Percentiles rank a stretch among this genome's conserved stretches.
Conservation (phyloP, 2,329 filamentous ascomycete genomes). For the Boeremia exigua region DNA sequence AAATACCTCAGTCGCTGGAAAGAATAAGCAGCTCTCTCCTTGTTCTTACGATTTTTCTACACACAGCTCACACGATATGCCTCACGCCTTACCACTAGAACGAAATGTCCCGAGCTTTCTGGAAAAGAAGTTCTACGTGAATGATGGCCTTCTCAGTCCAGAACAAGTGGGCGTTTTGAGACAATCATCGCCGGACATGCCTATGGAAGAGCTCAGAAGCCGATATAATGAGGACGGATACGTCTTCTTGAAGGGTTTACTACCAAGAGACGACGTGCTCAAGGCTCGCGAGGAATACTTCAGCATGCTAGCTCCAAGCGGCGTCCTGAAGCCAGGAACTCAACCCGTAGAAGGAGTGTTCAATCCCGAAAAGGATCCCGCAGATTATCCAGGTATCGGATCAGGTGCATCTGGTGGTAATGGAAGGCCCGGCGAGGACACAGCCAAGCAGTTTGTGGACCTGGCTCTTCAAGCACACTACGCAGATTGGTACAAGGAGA, state of each 20-base stretch:
- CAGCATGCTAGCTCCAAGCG: constrained; percentile 59
- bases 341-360: constrained; percentile 62
- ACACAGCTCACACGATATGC: constrained; percentile 29
- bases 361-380: constrained; percentile 50
- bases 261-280: constrained; percentile 61
- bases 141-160: constrained; percentile 55
- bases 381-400: constrained; percentile 61
- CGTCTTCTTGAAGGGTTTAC: constrained; percentile 61
- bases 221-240: constrained; percentile 61
- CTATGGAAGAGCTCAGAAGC: constrained; percentile 56
- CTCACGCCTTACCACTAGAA: constrained; percentile 40
- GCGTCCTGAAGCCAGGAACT: constrained; percentile 62
- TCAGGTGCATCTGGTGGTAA: constrained; percentile 57
- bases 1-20: background rate
- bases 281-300: constrained; percentile 62
- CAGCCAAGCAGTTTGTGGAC: constrained; percentile 55
- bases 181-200: constrained; percentile 52
- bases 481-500: constrained; percentile 54
- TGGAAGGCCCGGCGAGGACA: constrained; percentile 51
- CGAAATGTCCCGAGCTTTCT: constrained; percentile 31
- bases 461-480: constrained; percentile 62
- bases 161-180: constrained; percentile 53
- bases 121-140: constrained; percentile 49
- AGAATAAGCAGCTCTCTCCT: too few relatives aligned
- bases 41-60: background rate